These are phyloP conservation scores for Leccinellum rugosiceps DNA, from an alignment of 768 basidiomycete genomes.

Conservation along the genomic window DNA sequence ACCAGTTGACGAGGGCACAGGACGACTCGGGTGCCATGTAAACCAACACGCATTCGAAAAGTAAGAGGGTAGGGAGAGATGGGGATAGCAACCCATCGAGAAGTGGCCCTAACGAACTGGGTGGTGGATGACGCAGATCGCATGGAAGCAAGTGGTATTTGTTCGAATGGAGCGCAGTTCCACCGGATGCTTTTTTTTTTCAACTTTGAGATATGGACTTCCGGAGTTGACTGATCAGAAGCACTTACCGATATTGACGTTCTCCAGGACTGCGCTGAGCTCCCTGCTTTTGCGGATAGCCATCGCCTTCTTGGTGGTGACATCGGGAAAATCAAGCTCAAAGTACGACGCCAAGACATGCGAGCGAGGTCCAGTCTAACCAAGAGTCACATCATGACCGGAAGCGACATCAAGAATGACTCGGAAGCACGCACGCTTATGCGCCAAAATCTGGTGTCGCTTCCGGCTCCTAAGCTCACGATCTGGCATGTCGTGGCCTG, in stretches of 20 bases:
- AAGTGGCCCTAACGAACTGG: constrained; percentile 42
- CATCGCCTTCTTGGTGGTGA: constrained; percentile 81
- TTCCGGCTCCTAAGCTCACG: constrained; percentile 93
- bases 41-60: constrained; percentile 92
- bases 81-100: constrained; percentile 48
- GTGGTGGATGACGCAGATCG: constrained; percentile 67
- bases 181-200: constrained; percentile 11
- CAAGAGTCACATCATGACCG: constrained; percentile 8
- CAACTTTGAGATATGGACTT: background rate
- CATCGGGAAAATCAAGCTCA: constrained; percentile 89
- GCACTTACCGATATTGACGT: constrained; percentile 14
- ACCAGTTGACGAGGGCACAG: constrained; percentile 67
- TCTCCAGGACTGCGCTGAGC: constrained; percentile 8
- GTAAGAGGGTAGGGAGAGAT: constrained; percentile 67
- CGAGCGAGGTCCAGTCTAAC: constrained; percentile 55
- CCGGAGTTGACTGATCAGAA: background rate
- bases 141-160: constrained; percentile 59
- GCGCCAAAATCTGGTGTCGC: constrained; percentile 94
- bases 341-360: constrained; percentile 60
- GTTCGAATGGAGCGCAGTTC: constrained; percentile 36
- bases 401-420: background rate
- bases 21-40: constrained; percentile 71
- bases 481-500: constrained; percentile 68
- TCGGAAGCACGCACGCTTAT: constrained; percentile 63
- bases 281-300: constrained; percentile 65